Evolutionary conservation across 148 eudicot species (phyloP).

Genomic region (Simmondsia chinensis): DNA sequence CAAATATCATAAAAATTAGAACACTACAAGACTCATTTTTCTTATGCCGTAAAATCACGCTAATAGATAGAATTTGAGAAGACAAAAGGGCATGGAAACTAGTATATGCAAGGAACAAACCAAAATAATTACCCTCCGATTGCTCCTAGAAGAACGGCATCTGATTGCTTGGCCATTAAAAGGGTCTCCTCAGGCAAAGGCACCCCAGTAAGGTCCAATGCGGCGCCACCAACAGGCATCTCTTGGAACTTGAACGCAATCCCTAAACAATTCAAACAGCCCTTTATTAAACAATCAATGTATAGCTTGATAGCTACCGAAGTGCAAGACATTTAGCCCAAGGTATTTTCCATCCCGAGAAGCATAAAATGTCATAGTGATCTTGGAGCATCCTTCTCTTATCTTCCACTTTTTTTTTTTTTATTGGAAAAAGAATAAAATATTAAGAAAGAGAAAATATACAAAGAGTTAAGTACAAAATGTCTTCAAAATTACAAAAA

Average conservation of each 20-base stretch:
- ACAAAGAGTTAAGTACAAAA: no score
- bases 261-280: slow-evolving; percentile 13
- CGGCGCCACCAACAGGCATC: slow-evolving; percentile 87
- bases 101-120: no score
- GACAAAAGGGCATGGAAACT: no score
- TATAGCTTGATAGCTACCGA: not conserved
- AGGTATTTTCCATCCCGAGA: not conserved
- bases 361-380: no score
- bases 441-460: no score
- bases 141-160: slow-evolving; percentile 96
- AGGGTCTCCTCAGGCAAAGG: slow-evolving; percentile 96
- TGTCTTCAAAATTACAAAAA: no score
- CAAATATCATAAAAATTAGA: not conserved
- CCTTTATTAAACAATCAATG: no score
- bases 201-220: slow-evolving; percentile 79
- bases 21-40: no score
- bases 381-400: no score
- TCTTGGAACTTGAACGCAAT: slow-evolving; percentile 64
- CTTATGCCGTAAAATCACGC: no score
- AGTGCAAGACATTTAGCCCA: not conserved
- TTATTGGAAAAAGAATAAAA: no score
- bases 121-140: slow-evolving; percentile 98
- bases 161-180: slow-evolving; percentile 59
- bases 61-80: not conserved
- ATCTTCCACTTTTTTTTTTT: no score